phyloP scores from a whole-genome alignment of 2,329 filamentous ascomycete genomes.

The Fusarium anthophilum region DNA sequence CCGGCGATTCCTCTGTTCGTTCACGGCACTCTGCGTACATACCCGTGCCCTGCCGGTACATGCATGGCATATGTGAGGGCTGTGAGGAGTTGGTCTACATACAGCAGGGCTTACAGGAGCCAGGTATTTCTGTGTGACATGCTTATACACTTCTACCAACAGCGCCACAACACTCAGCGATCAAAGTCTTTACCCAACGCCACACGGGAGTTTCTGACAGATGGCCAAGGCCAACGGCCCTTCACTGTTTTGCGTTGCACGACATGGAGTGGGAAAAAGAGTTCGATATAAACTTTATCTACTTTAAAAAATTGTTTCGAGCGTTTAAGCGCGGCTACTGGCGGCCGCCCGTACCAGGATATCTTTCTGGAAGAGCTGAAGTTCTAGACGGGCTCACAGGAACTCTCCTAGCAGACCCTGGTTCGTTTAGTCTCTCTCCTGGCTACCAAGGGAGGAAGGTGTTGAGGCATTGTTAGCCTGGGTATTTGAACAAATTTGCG shows the following conservation, averaged over 20 bases:
- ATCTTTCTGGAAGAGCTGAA: slow-evolving; percentile 7
- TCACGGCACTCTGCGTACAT: slow-evolving; percentile 28
- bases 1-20: slow-evolving; percentile 24
- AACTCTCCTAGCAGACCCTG: slow-evolving; percentile 15
- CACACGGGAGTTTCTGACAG: slow-evolving; percentile 4
- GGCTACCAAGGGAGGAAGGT: slow-evolving; percentile 29
- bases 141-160: slow-evolving; percentile 21
- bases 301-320: slow-evolving; percentile 21
- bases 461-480: slow-evolving; percentile 5
- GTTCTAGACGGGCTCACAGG: background rate
- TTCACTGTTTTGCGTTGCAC: slow-evolving; percentile 9
- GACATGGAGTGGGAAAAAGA: background rate
- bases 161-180: slow-evolving; percentile 16
- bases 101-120: slow-evolving; percentile 19
- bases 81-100: slow-evolving; percentile 6
- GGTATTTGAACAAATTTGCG: background rate
- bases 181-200: slow-evolving; percentile 6
- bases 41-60: slow-evolving; percentile 41
- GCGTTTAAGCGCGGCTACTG: slow-evolving; percentile 29
- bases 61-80: slow-evolving; percentile 28
- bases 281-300: slow-evolving; percentile 7
- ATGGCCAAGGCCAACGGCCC: slow-evolving; percentile 17
- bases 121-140: slow-evolving; percentile 31
- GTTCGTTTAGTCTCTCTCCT: slow-evolving; percentile 14
- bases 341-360: slow-evolving; percentile 2